phyloP scores from a whole-genome alignment of 768 basidiomycete species.

The Cystobasidium ongulense region DNA sequence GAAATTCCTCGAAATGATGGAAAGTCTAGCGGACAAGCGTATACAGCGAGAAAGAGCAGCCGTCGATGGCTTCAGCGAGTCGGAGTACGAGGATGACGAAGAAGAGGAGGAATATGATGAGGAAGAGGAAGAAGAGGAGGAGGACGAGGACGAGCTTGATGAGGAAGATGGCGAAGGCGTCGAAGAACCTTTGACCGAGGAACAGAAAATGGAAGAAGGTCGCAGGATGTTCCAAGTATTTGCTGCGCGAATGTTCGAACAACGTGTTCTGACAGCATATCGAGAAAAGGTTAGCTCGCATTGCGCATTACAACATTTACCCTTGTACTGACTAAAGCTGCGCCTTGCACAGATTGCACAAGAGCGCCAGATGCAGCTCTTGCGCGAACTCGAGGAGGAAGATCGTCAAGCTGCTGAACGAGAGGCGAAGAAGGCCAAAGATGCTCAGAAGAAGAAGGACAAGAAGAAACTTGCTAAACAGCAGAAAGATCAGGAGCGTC shows the following conservation, averaged over 20 bases:
- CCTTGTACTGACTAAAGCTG: neutral
- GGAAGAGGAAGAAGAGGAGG: constrained; percentile 61
- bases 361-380: constrained; percentile 82
- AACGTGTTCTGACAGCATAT: constrained; percentile 90
- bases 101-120: constrained; percentile 57
- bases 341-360: constrained; percentile 66
- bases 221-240: constrained; percentile 99
- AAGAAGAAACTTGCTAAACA: constrained; percentile 82
- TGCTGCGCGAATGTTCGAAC: constrained; percentile 98
- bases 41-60: constrained; percentile 70
- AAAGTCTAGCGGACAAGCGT: constrained; percentile 86
- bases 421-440: constrained; percentile 85
- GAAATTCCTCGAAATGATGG: constrained; percentile 99
- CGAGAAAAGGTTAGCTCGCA: constrained; percentile 54
- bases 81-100: constrained; percentile 57
- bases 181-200: constrained; percentile 71
- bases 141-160: constrained; percentile 53
- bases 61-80: constrained; percentile 54
- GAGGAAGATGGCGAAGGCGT: constrained; percentile 49
- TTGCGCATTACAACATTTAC: no score
- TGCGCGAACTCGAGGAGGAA: constrained; percentile 93
- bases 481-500: constrained; percentile 85
- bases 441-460: constrained; percentile 98
- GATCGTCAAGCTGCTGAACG: constrained; percentile 74
- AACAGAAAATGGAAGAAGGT: constrained; percentile 98